A percentile compares a stretch with the other conserved stretches of the same genome.
phyloP scores from a whole-genome alignment of 192 early-diverging fungal species.

The Borealophlyctis nickersoniae region DNA sequence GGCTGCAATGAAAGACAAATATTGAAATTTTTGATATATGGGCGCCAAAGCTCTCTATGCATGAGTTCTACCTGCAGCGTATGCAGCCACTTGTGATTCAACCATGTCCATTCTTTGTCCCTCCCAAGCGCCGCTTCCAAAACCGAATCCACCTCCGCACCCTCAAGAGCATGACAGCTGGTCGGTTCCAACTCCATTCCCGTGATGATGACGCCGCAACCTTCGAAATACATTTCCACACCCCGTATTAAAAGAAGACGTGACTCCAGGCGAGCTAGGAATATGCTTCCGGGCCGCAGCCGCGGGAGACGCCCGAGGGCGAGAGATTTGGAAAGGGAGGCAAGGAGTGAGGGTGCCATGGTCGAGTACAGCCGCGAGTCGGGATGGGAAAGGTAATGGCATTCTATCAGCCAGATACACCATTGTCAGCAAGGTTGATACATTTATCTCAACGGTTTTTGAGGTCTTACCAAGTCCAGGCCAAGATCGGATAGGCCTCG shows the following conservation, averaged over 20 bases:
- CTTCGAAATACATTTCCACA: conserved; percentile 39
- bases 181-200: conserved; percentile 43
- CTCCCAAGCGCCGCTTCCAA: conserved; percentile 20
- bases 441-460: no score
- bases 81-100: conserved; percentile 10
- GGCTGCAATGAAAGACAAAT: conserved; percentile 25
- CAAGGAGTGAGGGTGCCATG: conserved; percentile 32
- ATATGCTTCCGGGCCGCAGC: conserved; percentile 7
- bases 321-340: conserved; percentile 14
- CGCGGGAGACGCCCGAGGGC: conserved; percentile 10
- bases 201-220: conserved; percentile 21
- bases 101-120: conserved; percentile 4
- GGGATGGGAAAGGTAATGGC: conserved; percentile 25
- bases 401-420: no score
- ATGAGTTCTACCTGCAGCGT: no score
- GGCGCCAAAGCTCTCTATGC: background rate
- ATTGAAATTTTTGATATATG: no score
- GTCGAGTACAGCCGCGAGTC: conserved; percentile 34
- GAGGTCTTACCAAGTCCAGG: conserved; percentile 21
- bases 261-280: conserved; percentile 33
- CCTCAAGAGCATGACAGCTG: conserved; percentile 44
- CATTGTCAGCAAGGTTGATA: no score
- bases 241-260: conserved; percentile 34
- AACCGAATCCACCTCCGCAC: conserved; percentile 35
- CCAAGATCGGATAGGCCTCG: conserved; percentile 39